Conservation (phyloP, 2,329 filamentous ascomycete genomes). For the Teratosphaeria pseudoeucalypti region DNA sequence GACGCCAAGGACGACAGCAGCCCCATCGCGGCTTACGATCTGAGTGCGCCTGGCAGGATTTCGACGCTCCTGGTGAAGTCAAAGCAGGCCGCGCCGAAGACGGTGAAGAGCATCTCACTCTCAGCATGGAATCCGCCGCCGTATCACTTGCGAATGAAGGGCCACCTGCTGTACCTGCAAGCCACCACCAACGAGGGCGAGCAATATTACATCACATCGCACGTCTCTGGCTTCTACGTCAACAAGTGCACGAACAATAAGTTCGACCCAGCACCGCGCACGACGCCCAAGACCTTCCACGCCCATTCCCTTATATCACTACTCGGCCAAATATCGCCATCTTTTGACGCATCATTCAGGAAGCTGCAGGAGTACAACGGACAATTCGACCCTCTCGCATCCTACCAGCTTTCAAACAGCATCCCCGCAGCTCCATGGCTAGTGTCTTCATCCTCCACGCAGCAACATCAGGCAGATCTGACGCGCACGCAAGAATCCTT, state of each 20-base stretch:
- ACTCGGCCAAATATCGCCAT: constrained; percentile 68
- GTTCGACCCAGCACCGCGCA: constrained; percentile 80
- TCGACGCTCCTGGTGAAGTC: constrained; percentile 57
- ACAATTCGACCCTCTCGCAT: constrained; percentile 75
- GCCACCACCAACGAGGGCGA: constrained; percentile 90
- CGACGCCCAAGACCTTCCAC: constrained; percentile 63
- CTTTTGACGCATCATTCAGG: constrained; percentile 66
- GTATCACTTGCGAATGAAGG: constrained; percentile 78
- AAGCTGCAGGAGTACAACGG: constrained; percentile 76
- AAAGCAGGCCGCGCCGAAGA: constrained; percentile 65
- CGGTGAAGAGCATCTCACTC: constrained; percentile 76
- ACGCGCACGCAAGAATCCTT: constrained; percentile 89
- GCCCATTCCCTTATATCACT: constrained; percentile 81
- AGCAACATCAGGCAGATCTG: constrained; percentile 69
- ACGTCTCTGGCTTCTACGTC: constrained; percentile 91
- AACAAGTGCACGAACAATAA: constrained; percentile 93
- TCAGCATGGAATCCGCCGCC: constrained; percentile 96
- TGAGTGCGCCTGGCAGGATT: constrained; percentile 57
- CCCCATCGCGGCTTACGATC: constrained; percentile 63
- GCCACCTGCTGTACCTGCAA: constrained; percentile 83
- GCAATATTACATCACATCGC: constrained; percentile 84
- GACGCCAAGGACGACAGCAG: constrained; percentile 16
- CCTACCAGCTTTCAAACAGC: constrained; percentile 91
- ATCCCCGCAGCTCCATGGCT: constrained; percentile 89
- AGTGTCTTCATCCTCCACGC: constrained; percentile 57